Percentiles rank a stretch among this genome's conserved stretches.
Conservation (phyloP, 1,139 yeast species). For the Debaryomyces nepalensis region DNA sequence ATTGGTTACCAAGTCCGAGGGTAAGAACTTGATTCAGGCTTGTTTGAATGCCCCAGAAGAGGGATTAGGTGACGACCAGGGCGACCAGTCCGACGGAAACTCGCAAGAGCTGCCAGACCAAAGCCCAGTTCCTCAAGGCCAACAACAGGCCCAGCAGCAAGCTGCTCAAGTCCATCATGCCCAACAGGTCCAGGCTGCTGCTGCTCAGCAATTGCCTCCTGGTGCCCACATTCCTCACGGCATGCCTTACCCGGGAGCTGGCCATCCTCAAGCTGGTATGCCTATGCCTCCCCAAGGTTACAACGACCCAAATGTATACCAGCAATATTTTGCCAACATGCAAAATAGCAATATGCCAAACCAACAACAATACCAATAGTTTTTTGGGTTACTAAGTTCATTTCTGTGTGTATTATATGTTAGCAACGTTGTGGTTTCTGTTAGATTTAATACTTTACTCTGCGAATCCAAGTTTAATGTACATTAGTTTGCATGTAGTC, state of each 20-base stretch:
- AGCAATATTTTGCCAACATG: slow-evolving; percentile 63
- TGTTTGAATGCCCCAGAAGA: slow-evolving; percentile 93
- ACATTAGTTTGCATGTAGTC: slow-evolving; percentile 1
- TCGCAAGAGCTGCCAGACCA: slow-evolving; percentile 48
- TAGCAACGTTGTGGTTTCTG: slow-evolving; percentile 6
- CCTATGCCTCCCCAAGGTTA: slow-evolving; percentile 53
- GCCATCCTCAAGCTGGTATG: slow-evolving; percentile 44
- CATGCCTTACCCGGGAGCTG: slow-evolving; percentile 47
- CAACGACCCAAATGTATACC: slow-evolving; percentile 52
- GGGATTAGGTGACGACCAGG: slow-evolving; percentile 61
- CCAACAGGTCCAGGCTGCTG: slow-evolving; percentile 27
- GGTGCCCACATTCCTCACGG: slow-evolving; percentile 53
- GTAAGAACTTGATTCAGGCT: slow-evolving; percentile 94
- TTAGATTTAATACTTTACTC: slow-evolving; percentile 4
- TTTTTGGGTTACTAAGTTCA: slow-evolving; percentile 12
- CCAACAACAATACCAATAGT: slow-evolving; percentile 43
- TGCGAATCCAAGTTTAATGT: slow-evolving; percentile 5
- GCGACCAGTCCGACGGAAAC: slow-evolving; percentile 63
- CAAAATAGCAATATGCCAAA: slow-evolving; percentile 53
- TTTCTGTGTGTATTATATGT: slow-evolving; percentile 13
- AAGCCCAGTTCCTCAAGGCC: slow-evolving; percentile 42
- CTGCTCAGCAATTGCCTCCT: slow-evolving; percentile 51
- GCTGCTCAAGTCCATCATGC: slow-evolving; percentile 30
- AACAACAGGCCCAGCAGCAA: slow-evolving; percentile 33
- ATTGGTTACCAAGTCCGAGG: slow-evolving; percentile 94